A percentile compares a stretch with the other conserved stretches of the same genome.
Evolutionary conservation across 768 basidiomycete genomes (phyloP).

Genomic region (Boletus sp.): DNA sequence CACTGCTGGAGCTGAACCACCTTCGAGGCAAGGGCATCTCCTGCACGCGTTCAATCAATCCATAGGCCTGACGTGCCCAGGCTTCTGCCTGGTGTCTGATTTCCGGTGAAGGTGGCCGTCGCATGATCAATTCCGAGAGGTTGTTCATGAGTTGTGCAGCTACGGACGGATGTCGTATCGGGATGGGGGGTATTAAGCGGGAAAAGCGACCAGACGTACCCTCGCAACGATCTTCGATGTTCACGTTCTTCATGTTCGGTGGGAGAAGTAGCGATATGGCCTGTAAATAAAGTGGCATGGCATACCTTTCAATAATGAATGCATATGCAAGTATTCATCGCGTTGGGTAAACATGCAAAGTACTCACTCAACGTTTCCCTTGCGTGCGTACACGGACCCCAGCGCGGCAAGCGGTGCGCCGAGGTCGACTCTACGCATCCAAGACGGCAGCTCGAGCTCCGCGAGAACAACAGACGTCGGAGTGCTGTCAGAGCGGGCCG

Average conservation of each 20-base stretch:
- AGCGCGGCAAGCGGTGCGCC: constrained; percentile 69
- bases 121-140: constrained; percentile 43
- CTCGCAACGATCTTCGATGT: constrained; percentile 54
- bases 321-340: background rate
- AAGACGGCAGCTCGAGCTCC: constrained; percentile 56
- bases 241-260: constrained; percentile 27
- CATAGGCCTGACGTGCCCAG: constrained; percentile 56
- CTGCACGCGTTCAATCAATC: constrained; percentile 31
- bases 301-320: constrained; percentile 43
- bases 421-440: constrained; percentile 59
- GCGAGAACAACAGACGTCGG: constrained; percentile 36
- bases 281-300: constrained; percentile 63
- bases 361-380: constrained; percentile 47
- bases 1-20: constrained; percentile 22
- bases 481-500: background rate
- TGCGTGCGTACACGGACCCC: constrained; percentile 56
- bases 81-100: constrained; percentile 49
- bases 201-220: constrained; percentile 36
- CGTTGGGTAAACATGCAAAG: background rate
- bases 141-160: constrained; percentile 51
- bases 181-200: background rate
- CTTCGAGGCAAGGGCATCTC: constrained; percentile 13
- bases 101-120: constrained; percentile 35
- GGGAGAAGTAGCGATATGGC: constrained; percentile 62
- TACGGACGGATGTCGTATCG: constrained; percentile 10